Evolutionary conservation across 306 rosid genomes (phyloP), one percentile per base, ranked within the genome.

Genomic region (Hippophae tibetana): DNA sequence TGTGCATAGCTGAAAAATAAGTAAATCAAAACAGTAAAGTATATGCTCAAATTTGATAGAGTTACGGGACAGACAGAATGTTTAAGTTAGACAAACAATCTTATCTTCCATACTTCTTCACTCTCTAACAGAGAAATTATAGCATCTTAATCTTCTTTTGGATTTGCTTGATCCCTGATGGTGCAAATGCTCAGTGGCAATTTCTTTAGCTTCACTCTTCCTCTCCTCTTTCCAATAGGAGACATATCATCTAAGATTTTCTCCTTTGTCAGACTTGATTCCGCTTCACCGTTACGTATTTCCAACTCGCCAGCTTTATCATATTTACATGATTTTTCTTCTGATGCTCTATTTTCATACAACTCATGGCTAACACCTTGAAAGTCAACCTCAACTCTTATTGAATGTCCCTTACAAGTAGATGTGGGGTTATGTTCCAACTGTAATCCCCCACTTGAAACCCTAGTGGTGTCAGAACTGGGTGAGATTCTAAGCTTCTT

Each of bases 171-270:
- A 68, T 82, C 93, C 81, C 79, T 76, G 48, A 78, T 74, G 11
- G 83, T 61, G 71, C 93, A 84, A 53, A 78, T 79, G 77, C 93
- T 89, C 49, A 86, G 86, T 11, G 95, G 86, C 72, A 86, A 69
- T 74, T 80, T 86, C 66, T 86, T 89, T 61, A 86, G 89, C 83
- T 86, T 89, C 79, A 78, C 85, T 72, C 93, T 82, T 67, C 97
- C 97, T 75, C 87, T 89, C 76, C 80, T 89, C 76, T 80, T 89
- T 46, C 86, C 93, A 56, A 18, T 67, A 56, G 80, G 58, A 68
- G 76, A 72, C 56, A 52, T 38, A 55, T 81, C 89, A 13, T 81
- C 95, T 40, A 53, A 65, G 57, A 6, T 66, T 79, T 72, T 84
- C 63, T 77, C 85, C 59, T 75, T 84, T 45, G 73, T 58, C 46